Base-by-base conservation (phyloP, 2,329 filamentous ascomycete species). In the Passalora sequoiae region DNA sequence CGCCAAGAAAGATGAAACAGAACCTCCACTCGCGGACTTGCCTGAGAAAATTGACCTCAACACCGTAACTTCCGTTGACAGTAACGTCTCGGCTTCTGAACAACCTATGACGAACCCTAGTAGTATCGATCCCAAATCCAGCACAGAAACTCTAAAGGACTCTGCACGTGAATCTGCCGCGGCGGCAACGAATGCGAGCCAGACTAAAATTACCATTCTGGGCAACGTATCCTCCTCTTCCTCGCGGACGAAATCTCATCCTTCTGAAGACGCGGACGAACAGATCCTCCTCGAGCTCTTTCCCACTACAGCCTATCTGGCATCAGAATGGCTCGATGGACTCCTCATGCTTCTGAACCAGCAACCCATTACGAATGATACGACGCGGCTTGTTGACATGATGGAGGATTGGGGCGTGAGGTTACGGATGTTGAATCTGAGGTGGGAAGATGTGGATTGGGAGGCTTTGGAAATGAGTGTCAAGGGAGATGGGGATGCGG, bases 271-370 rank as follows among this genome's bases (percentile, higher is more conserved):
- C 17, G 33, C 17, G 7, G 47, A 55, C 1, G 92, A 97, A 64
- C 72, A 80, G 38, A 75, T 86, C 1, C 76, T 97, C 16, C 73
- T 98, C 41, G 86, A 83, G n/a, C 74, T 98, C 40, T 82, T 88
- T 64, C 89, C 91, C 4, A 72, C 81, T 46, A 86, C 81, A 46
- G 84, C 92, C 61, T 86, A 81, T 52, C 71, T 92, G 36, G 92
- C 92, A 7, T 94, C 89, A 1, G 92, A 98, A 67, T 98, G 92
- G 92, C 75, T 98, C 4, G 92, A 98, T 63, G 92, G 92, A 1
- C 70, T 98, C 52, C 75, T 97, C 44, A 94, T 98, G 89, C 74
- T 98, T 42, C 75, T 98, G 17, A 89, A 94, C 61, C 92, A 98
- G 66, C 81, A 89, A 46, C 92, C 92, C 15, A 96, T 98, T 62